Evolutionary conservation across 345 rosid species (phyloP).

Genomic region (Aquilaria malaccensis): DNA sequence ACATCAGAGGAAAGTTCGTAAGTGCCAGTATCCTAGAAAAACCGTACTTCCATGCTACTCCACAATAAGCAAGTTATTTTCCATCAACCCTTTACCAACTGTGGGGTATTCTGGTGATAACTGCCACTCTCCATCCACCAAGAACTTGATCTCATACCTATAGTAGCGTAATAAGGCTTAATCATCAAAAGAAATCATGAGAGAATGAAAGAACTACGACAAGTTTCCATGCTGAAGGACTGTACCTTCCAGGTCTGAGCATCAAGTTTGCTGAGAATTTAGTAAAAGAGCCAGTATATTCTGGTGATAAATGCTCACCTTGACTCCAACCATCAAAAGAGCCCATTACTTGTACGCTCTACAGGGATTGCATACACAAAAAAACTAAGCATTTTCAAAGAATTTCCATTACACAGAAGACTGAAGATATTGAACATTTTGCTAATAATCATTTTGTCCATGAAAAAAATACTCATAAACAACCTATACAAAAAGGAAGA

Average conservation of each 20-base stretch:
- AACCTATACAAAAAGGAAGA: too few relatives aligned
- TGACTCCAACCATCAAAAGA: constrained; percentile 88
- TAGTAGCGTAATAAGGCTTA: too few relatives aligned
- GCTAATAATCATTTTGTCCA: too few relatives aligned
- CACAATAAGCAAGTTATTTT: constrained; percentile 67
- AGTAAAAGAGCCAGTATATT: constrained; percentile 61
- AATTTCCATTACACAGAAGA: too few relatives aligned
- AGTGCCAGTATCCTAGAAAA: too few relatives aligned
- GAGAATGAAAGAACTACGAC: not conserved
- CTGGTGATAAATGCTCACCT: constrained; percentile 75
- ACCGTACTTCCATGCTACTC: constrained; percentile 24
- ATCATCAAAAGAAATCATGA: constrained; percentile 2
- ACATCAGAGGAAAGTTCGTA: too few relatives aligned
- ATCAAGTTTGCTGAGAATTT: constrained; percentile 54
- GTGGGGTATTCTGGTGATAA: constrained; percentile 70
- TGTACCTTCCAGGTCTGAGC: constrained; percentile 88
- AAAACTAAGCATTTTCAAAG: not conserved
- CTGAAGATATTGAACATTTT: too few relatives aligned
- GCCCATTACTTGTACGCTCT: constrained; percentile 96
- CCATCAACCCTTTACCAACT: constrained; percentile 56
- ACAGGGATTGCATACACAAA: constrained; percentile 1
- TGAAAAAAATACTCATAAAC: too few relatives aligned
- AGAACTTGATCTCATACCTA: constrained; percentile 91
- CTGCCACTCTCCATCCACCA: constrained; percentile 90
- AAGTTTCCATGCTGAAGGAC: not conserved